These are phyloP conservation scores for Neurospora tetraspora DNA, from an alignment of 495 filamentous ascomycete species.

Conservation along the genomic window DNA sequence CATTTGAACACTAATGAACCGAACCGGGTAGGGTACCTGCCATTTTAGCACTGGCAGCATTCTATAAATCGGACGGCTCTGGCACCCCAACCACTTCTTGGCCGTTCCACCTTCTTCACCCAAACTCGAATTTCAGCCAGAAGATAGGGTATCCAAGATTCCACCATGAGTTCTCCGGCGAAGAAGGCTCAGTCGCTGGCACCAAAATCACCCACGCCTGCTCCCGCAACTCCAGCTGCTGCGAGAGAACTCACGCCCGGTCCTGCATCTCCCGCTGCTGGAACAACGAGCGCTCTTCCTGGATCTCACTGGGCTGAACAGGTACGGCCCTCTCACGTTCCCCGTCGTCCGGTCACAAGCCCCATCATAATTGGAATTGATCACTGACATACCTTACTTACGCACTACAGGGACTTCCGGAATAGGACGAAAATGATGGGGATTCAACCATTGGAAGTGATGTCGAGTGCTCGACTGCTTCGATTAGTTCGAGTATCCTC, in stretches of 20 bases:
- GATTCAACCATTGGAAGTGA: conserved; percentile 30
- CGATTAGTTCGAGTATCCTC: conserved; percentile 32
- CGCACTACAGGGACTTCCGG: neutral
- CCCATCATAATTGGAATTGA: neutral
- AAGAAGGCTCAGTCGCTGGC: conserved; percentile 67
- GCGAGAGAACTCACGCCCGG: neutral
- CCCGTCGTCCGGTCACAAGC: neutral
- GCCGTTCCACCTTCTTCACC: neutral
- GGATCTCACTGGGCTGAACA: conserved; percentile 2
- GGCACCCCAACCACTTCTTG: neutral
- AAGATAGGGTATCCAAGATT: neutral
- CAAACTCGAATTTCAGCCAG: neutral
- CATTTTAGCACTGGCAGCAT: too few relatives aligned
- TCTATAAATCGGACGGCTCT: neutral
- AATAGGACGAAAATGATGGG: conserved; percentile 15
- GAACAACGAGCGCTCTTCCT: neutral
- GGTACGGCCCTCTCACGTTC: neutral
- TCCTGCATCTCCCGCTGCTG: neutral
- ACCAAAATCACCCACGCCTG: conserved; percentile 48
- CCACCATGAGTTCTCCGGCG: conserved; percentile 5
- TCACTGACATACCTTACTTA: neutral
- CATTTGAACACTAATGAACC: too few relatives aligned
- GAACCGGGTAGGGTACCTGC: too few relatives aligned
- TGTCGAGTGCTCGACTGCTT: conserved; percentile 28
- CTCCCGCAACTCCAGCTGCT: neutral